These are phyloP conservation scores for Microsporum ferrugineum DNA, from an alignment of 2,329 filamentous ascomycete species.

Conservation along the genomic window DNA sequence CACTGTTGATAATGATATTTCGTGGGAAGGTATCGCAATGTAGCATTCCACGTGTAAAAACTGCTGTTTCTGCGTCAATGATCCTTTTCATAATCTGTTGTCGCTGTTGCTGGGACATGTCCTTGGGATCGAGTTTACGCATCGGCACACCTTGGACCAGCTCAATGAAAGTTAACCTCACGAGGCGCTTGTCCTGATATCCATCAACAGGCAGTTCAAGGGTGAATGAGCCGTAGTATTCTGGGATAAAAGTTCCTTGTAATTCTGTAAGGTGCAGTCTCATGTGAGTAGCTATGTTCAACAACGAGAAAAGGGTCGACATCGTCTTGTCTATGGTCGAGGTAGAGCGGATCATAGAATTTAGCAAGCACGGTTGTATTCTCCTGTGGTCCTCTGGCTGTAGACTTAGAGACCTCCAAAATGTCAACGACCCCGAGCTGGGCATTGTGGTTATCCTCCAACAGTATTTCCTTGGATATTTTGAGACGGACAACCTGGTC, in stretches of 20 bases:
- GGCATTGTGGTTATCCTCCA: slow-evolving; percentile 7
- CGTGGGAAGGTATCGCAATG: slow-evolving; percentile 13
- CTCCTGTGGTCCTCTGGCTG: not conserved
- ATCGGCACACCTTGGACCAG: slow-evolving; percentile 15
- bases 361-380: slow-evolving; percentile 7
- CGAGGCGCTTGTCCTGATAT: slow-evolving; percentile 1
- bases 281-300: slow-evolving; percentile 5
- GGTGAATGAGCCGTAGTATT: slow-evolving; percentile 9
- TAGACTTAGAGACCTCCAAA: not conserved
- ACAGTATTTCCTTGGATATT: slow-evolving; percentile 2
- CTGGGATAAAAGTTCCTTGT: slow-evolving; percentile 6
- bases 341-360: slow-evolving; percentile 9
- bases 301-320: slow-evolving; percentile 5
- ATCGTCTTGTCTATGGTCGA: slow-evolving; percentile 3
- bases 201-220: not conserved
- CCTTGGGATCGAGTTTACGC: slow-evolving; percentile 9
- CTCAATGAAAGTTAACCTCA: slow-evolving; percentile 19
- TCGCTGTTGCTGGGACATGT: slow-evolving; percentile 12
- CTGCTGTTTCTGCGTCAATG: slow-evolving; percentile 15
- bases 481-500: not conserved
- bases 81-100: slow-evolving; percentile 17
- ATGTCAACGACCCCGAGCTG: slow-evolving; percentile 4
- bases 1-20: slow-evolving; percentile 14
- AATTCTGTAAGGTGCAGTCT: slow-evolving; percentile 4
- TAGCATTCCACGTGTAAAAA: slow-evolving; percentile 12